phyloP scores from a whole-genome alignment of 2,329 filamentous ascomycete genomes.

The Xylariaceae sp. region DNA sequence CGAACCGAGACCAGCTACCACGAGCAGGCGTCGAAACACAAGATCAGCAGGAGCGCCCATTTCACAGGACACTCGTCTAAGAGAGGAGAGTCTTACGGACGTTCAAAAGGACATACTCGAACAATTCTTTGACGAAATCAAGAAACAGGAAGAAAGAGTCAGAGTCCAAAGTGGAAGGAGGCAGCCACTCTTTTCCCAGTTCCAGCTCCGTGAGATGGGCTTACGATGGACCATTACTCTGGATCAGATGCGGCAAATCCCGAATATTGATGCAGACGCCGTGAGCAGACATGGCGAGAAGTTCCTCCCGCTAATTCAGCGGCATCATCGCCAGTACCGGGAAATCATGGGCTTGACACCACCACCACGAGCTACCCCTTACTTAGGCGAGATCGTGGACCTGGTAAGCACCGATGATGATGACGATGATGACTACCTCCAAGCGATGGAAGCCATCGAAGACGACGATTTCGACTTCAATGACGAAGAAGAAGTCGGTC shows the following conservation, averaged over 20 bases:
- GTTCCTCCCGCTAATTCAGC: constrained; percentile 55
- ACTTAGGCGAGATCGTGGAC: constrained; percentile 39
- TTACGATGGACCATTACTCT: constrained; percentile 59
- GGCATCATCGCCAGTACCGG: constrained; percentile 42
- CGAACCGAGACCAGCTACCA: constrained; percentile 35
- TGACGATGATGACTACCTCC: constrained; percentile 19
- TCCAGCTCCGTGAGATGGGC: constrained; percentile 66
- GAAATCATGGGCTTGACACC: constrained; percentile 42
- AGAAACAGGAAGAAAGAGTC: constrained; percentile 54
- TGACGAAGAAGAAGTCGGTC: constrained; percentile 29
- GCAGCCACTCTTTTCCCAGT: constrained; percentile 61
- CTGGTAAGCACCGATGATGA: constrained; percentile 41
- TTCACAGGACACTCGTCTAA: constrained; percentile 49
- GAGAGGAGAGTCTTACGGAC: constrained; percentile 44
- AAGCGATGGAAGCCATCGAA: constrained; percentile 22
- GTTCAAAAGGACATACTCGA: constrained; percentile 60
- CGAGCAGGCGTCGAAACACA: constrained; percentile 35
- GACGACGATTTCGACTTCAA: constrained; percentile 22
- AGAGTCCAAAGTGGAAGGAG: constrained; percentile 54
- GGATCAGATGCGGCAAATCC: constrained; percentile 58
- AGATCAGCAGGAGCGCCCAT: constrained; percentile 53
- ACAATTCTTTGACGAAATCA: constrained; percentile 60
- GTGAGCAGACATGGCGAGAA: constrained; percentile 56
- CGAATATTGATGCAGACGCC: constrained; percentile 57
- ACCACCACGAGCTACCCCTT: constrained; percentile 10